Conservation (phyloP, 2,329 filamentous ascomycete genomes). For the Fusarium armeniacum region DNA sequence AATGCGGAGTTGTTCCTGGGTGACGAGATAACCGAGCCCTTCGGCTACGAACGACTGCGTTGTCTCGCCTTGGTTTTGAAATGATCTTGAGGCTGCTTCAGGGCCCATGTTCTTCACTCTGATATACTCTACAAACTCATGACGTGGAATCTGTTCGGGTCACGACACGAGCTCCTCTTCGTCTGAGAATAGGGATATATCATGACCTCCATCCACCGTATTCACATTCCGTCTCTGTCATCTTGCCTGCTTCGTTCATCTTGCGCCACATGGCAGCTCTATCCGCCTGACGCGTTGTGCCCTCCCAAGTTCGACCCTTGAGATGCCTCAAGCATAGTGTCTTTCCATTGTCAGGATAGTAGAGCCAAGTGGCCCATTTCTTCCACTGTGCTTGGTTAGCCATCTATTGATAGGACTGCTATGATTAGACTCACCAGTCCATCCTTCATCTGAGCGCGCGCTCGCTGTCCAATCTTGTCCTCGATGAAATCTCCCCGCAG, state of each 20-base stretch:
- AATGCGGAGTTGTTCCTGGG: neutral
- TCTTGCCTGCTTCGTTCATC: constrained; percentile 12
- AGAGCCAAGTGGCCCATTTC: constrained; percentile 70
- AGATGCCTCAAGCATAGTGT: constrained; percentile 64
- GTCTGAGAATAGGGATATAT: neutral
- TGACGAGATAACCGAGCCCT: neutral
- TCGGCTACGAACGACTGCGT: neutral
- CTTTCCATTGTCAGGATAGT: constrained; percentile 64
- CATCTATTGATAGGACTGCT: accelerated
- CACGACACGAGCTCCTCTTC: neutral
- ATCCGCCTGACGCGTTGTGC: constrained; percentile 45
- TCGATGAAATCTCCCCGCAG: constrained; percentile 69
- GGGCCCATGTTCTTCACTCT: no score
- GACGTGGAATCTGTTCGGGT: neutral
- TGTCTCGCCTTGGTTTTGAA: no score
- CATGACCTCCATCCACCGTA: neutral
- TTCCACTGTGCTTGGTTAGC: constrained; percentile 54
- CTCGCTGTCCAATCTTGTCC: constrained; percentile 68
- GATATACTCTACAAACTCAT: no score
- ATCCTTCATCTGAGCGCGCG: constrained; percentile 69
- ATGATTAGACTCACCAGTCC: constrained; percentile 50
- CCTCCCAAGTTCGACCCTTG: constrained; percentile 65
- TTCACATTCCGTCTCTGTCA: neutral
- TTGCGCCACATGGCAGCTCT: constrained; percentile 41
- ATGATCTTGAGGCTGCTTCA: accelerated